Percentiles rank a stretch among this genome's conserved stretches.
Conservation (phyloP, 2,329 filamentous ascomycete genomes). For the Aureobasidium sp. region DNA sequence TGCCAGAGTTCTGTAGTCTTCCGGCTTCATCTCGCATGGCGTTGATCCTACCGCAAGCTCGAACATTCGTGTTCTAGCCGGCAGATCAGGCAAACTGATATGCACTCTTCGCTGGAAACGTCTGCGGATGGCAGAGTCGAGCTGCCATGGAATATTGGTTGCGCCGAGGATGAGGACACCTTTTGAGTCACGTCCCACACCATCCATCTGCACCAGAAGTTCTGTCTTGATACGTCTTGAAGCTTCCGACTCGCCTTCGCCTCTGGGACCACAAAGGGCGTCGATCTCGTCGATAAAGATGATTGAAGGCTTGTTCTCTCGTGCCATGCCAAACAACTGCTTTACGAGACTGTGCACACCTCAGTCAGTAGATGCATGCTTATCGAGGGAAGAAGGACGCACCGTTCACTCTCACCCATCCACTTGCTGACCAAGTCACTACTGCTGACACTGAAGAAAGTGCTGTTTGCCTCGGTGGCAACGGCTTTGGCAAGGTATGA, state of each 20-base stretch:
- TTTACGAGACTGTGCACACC: conserved; percentile 67
- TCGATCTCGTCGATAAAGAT: conserved; percentile 99
- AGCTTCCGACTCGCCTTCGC: conserved; percentile 94
- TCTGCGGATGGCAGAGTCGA: conserved; percentile 89
- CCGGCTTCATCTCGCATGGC: conserved; percentile 69
- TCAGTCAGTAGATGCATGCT: not conserved
- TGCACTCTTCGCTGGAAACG: conserved; percentile 95
- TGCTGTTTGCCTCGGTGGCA: conserved; percentile 96
- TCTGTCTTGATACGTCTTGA: conserved; percentile 98
- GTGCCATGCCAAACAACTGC: conserved; percentile 92
- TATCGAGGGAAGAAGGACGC: conserved; percentile 25
- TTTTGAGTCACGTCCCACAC: conserved; percentile 90
- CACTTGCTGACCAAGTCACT: conserved; percentile 97
- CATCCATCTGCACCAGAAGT: conserved; percentile 97
- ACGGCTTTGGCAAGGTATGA: conserved; percentile 96
- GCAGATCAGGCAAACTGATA: conserved; percentile 81
- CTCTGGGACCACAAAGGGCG: conserved; percentile 84
- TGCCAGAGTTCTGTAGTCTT: conserved; percentile 74
- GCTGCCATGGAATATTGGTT: conserved; percentile 98
- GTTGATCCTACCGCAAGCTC: conserved; percentile 90
- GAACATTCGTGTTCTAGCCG: conserved; percentile 90
- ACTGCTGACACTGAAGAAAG: conserved; percentile 97
- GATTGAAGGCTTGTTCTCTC: conserved; percentile 85
- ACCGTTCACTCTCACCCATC: conserved; percentile 99
- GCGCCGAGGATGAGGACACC: conserved; percentile 92